Conservation (phyloP, 2,329 filamentous ascomycete genomes). For the Fusarium nanum region DNA sequence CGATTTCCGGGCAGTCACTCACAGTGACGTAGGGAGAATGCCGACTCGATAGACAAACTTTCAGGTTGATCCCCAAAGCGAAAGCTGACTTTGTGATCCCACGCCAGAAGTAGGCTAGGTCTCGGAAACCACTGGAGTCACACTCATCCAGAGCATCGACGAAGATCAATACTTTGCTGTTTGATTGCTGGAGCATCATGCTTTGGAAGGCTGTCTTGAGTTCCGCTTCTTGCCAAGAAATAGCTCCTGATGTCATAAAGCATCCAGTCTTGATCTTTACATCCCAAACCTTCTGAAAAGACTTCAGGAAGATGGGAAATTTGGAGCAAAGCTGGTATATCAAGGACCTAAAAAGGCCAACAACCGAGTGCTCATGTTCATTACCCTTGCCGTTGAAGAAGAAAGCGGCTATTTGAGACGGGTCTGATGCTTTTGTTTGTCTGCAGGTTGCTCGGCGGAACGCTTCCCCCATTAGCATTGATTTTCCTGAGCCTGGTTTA, state of each 20-base stretch:
- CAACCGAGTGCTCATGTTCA: neutral
- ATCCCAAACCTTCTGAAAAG: no score
- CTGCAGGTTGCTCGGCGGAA: no score
- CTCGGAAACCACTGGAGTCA: neutral
- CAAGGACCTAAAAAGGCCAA: neutral
- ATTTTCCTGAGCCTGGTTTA: conserved; percentile 1
- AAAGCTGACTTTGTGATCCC: neutral
- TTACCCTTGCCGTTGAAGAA: neutral
- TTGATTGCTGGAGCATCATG: no score
- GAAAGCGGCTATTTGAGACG: neutral
- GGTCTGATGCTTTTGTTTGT: no score
- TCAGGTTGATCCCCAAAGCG: neutral
- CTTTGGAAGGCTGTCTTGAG: conserved; percentile 36
- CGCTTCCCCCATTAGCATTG: neutral
- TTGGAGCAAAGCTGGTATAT: neutral
- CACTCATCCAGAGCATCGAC: conserved; percentile 54
- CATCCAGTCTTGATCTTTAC: no score
- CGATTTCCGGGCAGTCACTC: neutral
- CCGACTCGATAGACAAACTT: conserved; percentile 17
- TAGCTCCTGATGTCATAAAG: no score
- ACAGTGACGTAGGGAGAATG: conserved; percentile 15
- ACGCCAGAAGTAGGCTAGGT: neutral
- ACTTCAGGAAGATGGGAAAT: neutral
- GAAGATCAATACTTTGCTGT: conserved; percentile 44
- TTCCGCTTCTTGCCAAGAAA: conserved; percentile 2